Base-by-base conservation (phyloP, 2,329 filamentous ascomycete species). In the Scedosporium boydii region DNA sequence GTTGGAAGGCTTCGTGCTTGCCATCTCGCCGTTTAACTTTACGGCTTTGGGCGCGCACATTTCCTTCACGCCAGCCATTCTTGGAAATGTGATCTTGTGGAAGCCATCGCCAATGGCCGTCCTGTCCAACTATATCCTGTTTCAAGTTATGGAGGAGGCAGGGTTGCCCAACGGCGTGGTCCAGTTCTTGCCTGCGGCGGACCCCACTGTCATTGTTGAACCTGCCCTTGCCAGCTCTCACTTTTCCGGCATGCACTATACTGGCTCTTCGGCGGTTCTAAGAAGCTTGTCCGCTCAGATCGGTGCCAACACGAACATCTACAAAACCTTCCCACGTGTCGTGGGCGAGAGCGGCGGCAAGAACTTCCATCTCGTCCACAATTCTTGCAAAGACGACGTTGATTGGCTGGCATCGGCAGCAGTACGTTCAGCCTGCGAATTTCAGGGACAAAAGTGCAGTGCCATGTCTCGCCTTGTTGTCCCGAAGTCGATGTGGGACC, bases 351-450 rank as follows among this genome's bases (percentile, higher is more conserved):
- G 59, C 59, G 59, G 59, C 59, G 59, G 59, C 59, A 61, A 61
- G 26, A 61, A 61, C 59, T 61, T 61, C 44, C 59, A 61, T 27
- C 44, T 61, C 3, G 59, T 61, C 42, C 59, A 61, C 26, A 61
- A 61, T 46, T 61, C 59, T 7, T 61, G 59, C 34, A 14, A 26
- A 3, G 59, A 53, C 26, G 59, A 61, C 44, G 59, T 61, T 0
- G 44, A 61, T n/a, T 61, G 59, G 59, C 2, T 61, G 27, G 59
- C 59, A 12, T 61, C 59, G 16, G 59, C 59, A 27, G 48, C 48
- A 18, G 48, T 53, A 5, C 48, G 48, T 12, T 53, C 48, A 4
- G 21, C 48, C 48, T 53, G 27, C 48, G 48, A 53, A 18, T 53
- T 53, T 12, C 48, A 53, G 12, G 48, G 48, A 9, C 48, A 53